Evolutionary conservation across 164 flowering plant species (phyloP).

Genomic region (Nymphaea colorata): DNA sequence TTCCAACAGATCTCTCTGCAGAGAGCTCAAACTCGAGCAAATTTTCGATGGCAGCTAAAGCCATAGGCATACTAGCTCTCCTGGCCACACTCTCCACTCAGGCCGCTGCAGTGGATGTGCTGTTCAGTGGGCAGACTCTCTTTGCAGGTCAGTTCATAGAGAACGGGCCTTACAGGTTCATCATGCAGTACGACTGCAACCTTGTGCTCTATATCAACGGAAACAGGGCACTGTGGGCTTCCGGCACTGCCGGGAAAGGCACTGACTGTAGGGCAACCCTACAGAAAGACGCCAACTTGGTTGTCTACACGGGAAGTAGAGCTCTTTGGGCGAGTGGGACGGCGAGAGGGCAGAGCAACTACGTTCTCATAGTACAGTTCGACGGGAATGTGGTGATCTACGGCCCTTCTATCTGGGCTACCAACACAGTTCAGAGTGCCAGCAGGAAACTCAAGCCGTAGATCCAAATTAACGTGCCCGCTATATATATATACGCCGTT

Average conservation of each 20-base stretch:
- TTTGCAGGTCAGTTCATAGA: constrained; percentile 9
- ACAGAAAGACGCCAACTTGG: constrained; percentile 11
- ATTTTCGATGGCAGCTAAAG: background rate
- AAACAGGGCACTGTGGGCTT: constrained; percentile 10
- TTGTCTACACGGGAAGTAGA: background rate
- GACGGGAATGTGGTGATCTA: constrained; percentile 23
- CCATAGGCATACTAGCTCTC: background rate
- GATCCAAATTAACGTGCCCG: too few species aligned
- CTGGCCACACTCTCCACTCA: background rate
- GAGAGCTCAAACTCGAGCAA: background rate
- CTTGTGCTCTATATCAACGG: constrained; percentile 13
- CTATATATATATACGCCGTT: too few species aligned
- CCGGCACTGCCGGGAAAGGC: constrained; percentile 9
- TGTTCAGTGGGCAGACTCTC: constrained; percentile 14
- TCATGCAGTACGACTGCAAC: constrained; percentile 14
- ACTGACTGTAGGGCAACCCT: constrained; percentile 12
- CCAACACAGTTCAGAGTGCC: constrained; percentile 4
- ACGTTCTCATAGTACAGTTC: constrained; percentile 15
- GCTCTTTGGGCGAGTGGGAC: too few species aligned
- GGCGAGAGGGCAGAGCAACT: constrained; percentile 9
- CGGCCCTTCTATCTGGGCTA: constrained; percentile 20
- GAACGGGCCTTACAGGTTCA: constrained; percentile 15
- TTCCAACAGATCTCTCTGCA: background rate
- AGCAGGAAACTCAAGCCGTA: too few species aligned
- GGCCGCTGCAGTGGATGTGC: constrained; percentile 6